Conservation (phyloP, 345 rosid genomes). For the Leavenworthia alabamica region DNA sequence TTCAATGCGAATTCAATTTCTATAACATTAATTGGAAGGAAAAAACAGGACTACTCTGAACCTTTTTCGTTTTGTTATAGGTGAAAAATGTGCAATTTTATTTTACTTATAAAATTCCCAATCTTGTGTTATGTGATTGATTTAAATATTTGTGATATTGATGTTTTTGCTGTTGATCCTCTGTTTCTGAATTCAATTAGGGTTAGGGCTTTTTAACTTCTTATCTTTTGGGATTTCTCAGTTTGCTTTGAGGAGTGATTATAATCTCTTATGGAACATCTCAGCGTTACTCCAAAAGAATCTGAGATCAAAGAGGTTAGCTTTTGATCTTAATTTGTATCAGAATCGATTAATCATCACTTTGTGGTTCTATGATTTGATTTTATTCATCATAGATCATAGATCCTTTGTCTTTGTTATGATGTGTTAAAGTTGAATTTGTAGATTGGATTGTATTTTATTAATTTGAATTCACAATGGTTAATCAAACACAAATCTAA, state of each 20-base stretch:
- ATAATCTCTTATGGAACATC: slow-evolving; percentile 6
- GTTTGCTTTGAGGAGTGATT: slow-evolving; percentile 19
- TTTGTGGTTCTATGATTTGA: no score
- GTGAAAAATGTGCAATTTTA: not conserved
- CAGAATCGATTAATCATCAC: not conserved
- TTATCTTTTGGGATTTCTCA: slow-evolving; percentile 14
- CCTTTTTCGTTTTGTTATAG: not conserved
- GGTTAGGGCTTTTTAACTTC: slow-evolving; percentile 8
- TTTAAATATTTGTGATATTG: not conserved
- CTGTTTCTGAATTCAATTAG: not conserved
- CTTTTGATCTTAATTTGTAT: slow-evolving; percentile 9
- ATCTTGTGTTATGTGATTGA: not conserved
- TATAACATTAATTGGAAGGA: not conserved
- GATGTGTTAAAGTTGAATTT: not conserved
- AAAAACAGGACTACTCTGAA: not conserved
- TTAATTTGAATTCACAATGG: not conserved
- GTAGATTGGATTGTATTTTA: not conserved
- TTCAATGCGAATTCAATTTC: slow-evolving; percentile 31
- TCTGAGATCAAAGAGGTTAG: slow-evolving; percentile 59
- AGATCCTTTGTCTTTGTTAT: slow-evolving; percentile 1
- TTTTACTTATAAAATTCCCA: not conserved
- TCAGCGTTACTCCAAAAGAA: no score
- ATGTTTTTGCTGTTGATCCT: not conserved
- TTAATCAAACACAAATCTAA: not conserved
- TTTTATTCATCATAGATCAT: slow-evolving; percentile 9